phyloP scores from a whole-genome alignment of 2,329 filamentous ascomycete species.

The Ilyonectria mors-panacis region DNA sequence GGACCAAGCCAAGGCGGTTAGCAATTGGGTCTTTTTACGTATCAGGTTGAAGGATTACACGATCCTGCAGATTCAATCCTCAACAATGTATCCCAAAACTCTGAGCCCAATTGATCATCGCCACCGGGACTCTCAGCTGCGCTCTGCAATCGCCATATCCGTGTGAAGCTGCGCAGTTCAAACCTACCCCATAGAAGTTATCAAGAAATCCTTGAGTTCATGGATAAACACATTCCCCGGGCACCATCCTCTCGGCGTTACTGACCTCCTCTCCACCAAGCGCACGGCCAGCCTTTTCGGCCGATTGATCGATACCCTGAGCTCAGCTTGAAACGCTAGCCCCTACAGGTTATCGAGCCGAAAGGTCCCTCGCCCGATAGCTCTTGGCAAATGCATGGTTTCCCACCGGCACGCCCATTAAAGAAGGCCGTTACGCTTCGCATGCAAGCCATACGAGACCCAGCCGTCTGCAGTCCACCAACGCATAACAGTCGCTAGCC shows the following conservation, averaged over 20 bases:
- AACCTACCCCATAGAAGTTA: neutral
- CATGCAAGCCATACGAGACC: neutral
- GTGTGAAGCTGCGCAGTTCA: neutral
- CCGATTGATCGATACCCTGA: slow-evolving; percentile 3
- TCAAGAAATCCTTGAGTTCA: neutral
- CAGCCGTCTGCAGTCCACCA: neutral
- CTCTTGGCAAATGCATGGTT: neutral
- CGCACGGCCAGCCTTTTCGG: slow-evolving; percentile 1
- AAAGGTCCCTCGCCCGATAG: neutral
- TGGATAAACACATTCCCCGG: neutral
- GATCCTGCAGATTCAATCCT: neutral
- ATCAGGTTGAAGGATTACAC: neutral
- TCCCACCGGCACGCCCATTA: neutral
- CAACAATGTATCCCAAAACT: neutral
- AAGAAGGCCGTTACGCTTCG: neutral
- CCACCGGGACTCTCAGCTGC: neutral
- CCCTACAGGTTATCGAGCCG: neutral
- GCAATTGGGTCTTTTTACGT: neutral
- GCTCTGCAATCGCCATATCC: neutral
- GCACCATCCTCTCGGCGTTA: neutral
- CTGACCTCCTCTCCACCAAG: neutral
- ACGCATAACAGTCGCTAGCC: neutral
- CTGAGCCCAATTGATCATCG: neutral
- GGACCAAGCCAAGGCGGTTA: neutral
- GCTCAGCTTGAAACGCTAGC: slow-evolving; percentile 2